Percentiles rank a stretch among this genome's conserved stretches.
These are phyloP conservation scores for Musa troglodytarum DNA, from an alignment of 176 grass and related monocot species.

Conservation along the genomic window DNA sequence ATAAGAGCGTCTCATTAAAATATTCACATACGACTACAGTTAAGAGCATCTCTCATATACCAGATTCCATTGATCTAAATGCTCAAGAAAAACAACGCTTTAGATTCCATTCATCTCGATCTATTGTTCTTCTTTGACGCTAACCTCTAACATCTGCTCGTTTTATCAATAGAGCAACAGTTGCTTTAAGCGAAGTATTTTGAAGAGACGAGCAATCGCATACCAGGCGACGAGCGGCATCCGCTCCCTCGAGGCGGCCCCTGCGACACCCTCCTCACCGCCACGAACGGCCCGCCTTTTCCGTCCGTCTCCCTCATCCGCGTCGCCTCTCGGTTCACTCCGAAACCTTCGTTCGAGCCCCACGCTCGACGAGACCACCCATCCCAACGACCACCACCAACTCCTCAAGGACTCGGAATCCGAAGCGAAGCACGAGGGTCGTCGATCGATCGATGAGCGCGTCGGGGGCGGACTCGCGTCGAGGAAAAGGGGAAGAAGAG, in stretches of 20 bases:
- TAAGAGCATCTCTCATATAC: neutral
- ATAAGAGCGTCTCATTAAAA: neutral
- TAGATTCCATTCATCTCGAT: neutral
- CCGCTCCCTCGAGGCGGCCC: conserved; percentile 28
- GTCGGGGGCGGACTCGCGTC: neutral
- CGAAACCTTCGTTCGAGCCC: conserved; percentile 12
- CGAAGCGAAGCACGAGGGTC: neutral
- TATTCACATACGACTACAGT: neutral
- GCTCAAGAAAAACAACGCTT: neutral
- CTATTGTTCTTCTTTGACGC: neutral
- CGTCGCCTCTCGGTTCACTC: conserved; percentile 9
- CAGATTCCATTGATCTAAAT: neutral
- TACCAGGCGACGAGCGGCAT: conserved; percentile 45
- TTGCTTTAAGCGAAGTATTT: neutral
- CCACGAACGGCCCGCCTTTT: conserved; percentile 52
- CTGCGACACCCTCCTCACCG: conserved; percentile 50
- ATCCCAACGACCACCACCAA: conserved; percentile 4
- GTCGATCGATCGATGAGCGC: neutral
- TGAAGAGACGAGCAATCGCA: neutral
- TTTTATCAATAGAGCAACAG: neutral
- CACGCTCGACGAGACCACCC: neutral
- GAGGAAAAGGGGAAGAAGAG: neutral
- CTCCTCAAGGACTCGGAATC: neutral
- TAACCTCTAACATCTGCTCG: neutral
- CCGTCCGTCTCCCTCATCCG: conserved; percentile 33